A percentile compares a stretch with the other conserved stretches of the same genome.
Conservation (phyloP, 768 basidiomycete genomes). For the Sporobolomyces roseus region DNA sequence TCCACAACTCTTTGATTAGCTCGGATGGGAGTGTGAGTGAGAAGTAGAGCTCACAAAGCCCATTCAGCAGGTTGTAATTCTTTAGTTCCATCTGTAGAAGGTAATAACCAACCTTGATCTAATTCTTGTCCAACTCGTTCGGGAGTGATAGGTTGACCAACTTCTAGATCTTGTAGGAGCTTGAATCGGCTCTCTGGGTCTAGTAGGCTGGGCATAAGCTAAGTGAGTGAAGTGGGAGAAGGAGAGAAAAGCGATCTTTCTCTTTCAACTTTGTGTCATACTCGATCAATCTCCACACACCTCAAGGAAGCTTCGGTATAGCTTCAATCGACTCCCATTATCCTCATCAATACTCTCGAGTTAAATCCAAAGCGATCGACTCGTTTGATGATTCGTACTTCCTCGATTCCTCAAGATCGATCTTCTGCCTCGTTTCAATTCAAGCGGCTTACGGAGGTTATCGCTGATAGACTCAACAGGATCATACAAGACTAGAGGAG, state of each 20-base stretch:
- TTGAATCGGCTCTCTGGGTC: conserved; percentile 13
- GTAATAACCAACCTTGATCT: conserved; percentile 25
- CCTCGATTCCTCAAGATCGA: no score
- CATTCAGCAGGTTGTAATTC: conserved; percentile 31
- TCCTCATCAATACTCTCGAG: no score
- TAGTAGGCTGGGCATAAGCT: conserved; percentile 13
- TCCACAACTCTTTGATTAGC: background rate
- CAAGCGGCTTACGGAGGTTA: no score
- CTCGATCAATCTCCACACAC: no score
- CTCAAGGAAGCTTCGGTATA: no score
- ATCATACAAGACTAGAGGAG: no score
- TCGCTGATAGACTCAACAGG: no score
- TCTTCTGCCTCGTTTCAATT: no score
- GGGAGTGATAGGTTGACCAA: conserved; percentile 59
- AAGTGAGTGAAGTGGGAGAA: background rate
- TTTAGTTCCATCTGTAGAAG: conserved; percentile 10
- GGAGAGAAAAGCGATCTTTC: background rate
- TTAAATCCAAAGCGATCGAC: no score
- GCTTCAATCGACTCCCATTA: no score
- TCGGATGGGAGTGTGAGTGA: background rate
- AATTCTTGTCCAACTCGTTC: conserved; percentile 53
- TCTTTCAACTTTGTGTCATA: no score
- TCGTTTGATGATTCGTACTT: no score
- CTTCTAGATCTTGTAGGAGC: conserved; percentile 59
- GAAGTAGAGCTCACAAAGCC: conserved; percentile 23